These are phyloP conservation scores for Lineolata rhizophorae DNA, from an alignment of 495 filamentous ascomycete genomes.

Conservation along the genomic window DNA sequence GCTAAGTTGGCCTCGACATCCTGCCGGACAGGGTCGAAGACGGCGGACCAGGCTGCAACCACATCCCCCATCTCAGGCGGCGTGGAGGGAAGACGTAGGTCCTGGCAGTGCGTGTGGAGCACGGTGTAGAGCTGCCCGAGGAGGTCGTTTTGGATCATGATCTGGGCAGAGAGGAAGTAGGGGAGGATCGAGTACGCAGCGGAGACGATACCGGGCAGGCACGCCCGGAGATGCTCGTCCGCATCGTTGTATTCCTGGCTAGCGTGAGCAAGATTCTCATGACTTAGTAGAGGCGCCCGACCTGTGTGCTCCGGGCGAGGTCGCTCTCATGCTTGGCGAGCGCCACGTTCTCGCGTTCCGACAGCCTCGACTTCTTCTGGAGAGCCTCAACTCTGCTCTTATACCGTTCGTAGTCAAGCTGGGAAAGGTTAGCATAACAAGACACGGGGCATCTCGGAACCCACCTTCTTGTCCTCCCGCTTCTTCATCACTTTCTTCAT, in stretches of 20 bases:
- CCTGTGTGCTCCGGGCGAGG: too few species aligned
- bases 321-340: conserved; percentile 66
- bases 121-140: conserved; percentile 71
- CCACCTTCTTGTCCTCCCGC: conserved; percentile 65
- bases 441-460: background rate
- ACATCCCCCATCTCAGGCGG: conserved; percentile 53
- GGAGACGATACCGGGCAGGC: conserved; percentile 51
- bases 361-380: conserved; percentile 46
- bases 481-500: conserved; percentile 86
- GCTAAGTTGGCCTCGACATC: conserved; percentile 49
- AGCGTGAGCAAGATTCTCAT: conserved; percentile 3
- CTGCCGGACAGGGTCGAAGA: conserved; percentile 39
- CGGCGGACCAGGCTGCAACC: conserved; percentile 42
- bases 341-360: conserved; percentile 54
- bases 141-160: conserved; percentile 65
- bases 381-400: conserved; percentile 51
- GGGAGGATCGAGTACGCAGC: conserved; percentile 63
- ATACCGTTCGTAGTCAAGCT: conserved; percentile 67
- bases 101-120: conserved; percentile 54
- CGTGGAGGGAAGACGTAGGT: conserved; percentile 48
- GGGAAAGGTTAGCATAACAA: conserved; percentile 9
- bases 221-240: conserved; percentile 59
- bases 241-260: conserved; percentile 53
- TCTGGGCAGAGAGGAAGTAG: conserved; percentile 47
- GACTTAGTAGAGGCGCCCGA: too few species aligned